These are phyloP conservation scores for Fusarium oxysporum DNA, from an alignment of 2,329 filamentous ascomycete species.

Conservation along the genomic window DNA sequence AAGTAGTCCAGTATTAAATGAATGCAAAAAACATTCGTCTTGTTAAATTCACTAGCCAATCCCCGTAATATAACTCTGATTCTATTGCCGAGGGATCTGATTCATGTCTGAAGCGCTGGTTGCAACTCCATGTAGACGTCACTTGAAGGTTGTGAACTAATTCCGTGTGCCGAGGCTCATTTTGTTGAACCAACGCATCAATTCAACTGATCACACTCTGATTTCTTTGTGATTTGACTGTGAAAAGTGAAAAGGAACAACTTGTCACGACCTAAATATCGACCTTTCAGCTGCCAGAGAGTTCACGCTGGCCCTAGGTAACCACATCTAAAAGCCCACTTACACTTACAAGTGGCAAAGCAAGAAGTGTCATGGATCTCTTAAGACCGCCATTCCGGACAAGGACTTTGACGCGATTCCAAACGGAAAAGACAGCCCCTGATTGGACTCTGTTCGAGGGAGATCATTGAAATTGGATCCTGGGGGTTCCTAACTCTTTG, in stretches of 20 bases:
- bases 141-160: neutral
- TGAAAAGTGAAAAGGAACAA: neutral
- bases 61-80: neutral
- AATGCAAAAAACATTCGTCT: neutral
- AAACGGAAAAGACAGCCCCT: neutral
- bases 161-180: constrained; percentile 24
- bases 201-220: neutral
- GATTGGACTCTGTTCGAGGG: constrained; percentile 11
- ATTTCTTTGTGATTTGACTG: neutral
- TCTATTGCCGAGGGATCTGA: neutral
- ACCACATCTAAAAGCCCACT: constrained; percentile 13
- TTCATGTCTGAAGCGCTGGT: constrained; percentile 10
- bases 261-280: neutral
- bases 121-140: constrained; percentile 16
- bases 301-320: neutral
- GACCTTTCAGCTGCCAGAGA: neutral
- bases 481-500: constrained; percentile 12
- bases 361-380: constrained; percentile 35
- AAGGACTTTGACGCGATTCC: constrained; percentile 14
- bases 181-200: constrained; percentile 8
- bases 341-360: constrained; percentile 26
- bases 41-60: neutral
- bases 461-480: neutral
- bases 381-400: constrained; percentile 12
- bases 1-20: neutral